Conservation (phyloP, 805 yeast genomes). For the Yamadazyma takamatsuzukensis region DNA sequence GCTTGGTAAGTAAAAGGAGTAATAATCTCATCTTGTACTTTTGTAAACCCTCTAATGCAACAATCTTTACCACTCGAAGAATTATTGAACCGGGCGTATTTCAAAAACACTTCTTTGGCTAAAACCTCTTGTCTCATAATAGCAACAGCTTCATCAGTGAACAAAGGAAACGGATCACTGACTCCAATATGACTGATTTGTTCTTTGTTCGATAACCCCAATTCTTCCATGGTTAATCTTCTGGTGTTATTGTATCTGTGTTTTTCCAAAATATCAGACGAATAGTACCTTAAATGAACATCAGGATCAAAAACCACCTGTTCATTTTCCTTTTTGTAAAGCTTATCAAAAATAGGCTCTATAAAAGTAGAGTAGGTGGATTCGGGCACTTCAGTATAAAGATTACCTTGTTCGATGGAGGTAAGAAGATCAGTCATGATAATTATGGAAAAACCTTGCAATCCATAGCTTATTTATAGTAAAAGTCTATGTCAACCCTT, state of each 20-base stretch:
- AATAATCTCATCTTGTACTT: constrained; percentile 22
- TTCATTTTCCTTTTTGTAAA: constrained; percentile 1
- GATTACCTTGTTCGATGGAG: constrained; percentile 33
- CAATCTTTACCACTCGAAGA: constrained; percentile 52
- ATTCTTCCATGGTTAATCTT: constrained; percentile 43
- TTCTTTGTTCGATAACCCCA: constrained; percentile 41
- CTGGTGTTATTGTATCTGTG: constrained; percentile 22
- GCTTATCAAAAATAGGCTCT: constrained; percentile 22
- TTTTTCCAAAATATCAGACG: constrained; percentile 10
- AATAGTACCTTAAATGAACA: constrained; percentile 27
- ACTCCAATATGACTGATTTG: constrained; percentile 57
- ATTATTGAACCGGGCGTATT: constrained; percentile 41
- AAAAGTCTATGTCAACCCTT: neutral
- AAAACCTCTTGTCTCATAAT: constrained; percentile 57
- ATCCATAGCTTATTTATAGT: too few species aligned
- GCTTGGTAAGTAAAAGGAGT: constrained; percentile 54
- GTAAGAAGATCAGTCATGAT: constrained; percentile 13
- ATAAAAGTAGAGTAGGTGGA: constrained; percentile 29
- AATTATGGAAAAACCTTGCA: too few species aligned
- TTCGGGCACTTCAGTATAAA: constrained; percentile 25
- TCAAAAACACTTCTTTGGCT: constrained; percentile 41
- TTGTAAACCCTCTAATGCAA: constrained; percentile 49
- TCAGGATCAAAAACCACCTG: constrained; percentile 26
- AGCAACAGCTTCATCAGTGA: constrained; percentile 56
- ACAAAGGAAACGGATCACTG: constrained; percentile 57